Evolutionary conservation across 2,329 filamentous ascomycete species (phyloP), one percentile per base, ranked within the genome.

Genomic region (Lasiodiplodia gonubiensis): DNA sequence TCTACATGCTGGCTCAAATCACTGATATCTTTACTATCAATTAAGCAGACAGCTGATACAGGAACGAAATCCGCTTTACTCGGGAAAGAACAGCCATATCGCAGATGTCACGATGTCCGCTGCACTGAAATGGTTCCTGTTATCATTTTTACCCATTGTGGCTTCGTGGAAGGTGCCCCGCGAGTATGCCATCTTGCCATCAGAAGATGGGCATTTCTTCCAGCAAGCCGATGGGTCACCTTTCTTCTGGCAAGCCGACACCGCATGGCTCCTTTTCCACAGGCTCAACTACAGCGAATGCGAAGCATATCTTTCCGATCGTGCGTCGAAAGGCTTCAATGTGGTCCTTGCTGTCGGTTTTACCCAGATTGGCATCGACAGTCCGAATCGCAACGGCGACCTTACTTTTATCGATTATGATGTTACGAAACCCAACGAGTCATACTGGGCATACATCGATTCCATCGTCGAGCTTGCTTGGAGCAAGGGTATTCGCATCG

Each of bases 201-300:
- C 57, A 16, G 21, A 37, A 10, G 39, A 61, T 25, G 57, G 57
- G 7, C 57, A 25, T 30, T 61, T 42, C 37, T 30, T 61, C 35
- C n/a, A 63, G 8, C 39, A 27, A 18, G 25, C 59, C 23, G 46
- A 51, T 11, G 42, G 59, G 5, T 4, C 23, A 48, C 60, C 27
- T 2, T 52, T 64, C 18, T 51, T 64, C 25, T 64, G 46, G 60
- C 25, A 51, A 21, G 46, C 46, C 27, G 60, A 64, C 27, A 63
- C 59, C 4, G 46, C 25, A 7, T 63, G 60, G 60, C 23, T 33
- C 14, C 46, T 52, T 2, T 64, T 64, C 48, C 60, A 64, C 42
- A 25, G 60, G 3, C 46, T 64, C 7, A 64, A 52, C 42, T 33
- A 33, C 42, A 52, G 18, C 60, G 42, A 52, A 8, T 33, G 11